Percentiles rank a stretch among this genome's conserved stretches.
These are phyloP conservation scores for Butyriboletus loyo DNA, from an alignment of 768 basidiomycete species.

Conservation along the genomic window DNA sequence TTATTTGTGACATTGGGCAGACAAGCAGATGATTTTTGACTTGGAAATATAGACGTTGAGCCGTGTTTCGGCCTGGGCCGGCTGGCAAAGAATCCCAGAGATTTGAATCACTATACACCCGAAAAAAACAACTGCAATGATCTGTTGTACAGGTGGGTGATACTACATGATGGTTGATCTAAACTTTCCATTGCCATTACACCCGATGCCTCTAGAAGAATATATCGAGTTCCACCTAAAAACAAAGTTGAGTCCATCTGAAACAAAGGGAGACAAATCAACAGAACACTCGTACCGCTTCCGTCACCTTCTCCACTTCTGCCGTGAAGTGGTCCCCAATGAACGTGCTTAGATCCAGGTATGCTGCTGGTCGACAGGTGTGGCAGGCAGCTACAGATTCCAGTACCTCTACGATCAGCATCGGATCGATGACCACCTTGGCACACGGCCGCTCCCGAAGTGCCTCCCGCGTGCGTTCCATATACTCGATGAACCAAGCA, in stretches of 20 bases:
- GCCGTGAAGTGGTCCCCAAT: conserved; percentile 28
- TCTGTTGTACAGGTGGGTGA: conserved; percentile 10
- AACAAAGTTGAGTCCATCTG: conserved; percentile 5
- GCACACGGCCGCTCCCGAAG: conserved; percentile 31
- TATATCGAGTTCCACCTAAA: conserved; percentile 33
- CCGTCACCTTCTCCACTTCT: conserved; percentile 30
- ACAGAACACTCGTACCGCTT: conserved; percentile 22
- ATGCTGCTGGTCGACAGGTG: conserved; percentile 30
- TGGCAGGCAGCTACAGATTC: conserved; percentile 27
- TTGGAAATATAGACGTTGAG: not conserved
- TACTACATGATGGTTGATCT: conserved; percentile 7
- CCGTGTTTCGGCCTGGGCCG: not conserved
- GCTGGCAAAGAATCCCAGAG: not conserved
- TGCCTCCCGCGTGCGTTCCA: conserved; percentile 30
- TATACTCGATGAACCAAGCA: conserved; percentile 34
- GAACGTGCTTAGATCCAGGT: conserved; percentile 32
- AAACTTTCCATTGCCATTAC: conserved; percentile 2
- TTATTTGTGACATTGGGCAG: not conserved
- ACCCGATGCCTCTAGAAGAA: conserved; percentile 16
- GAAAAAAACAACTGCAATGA: not conserved
- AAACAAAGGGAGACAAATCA: conserved; percentile 3
- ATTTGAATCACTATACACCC: not conserved
- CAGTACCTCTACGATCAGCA: conserved; percentile 31
- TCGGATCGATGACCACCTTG: conserved; percentile 29
- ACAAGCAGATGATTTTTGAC: too few relatives aligned